These are phyloP conservation scores for Ormosia semicastrata DNA, from an alignment of 306 rosid genomes.

Conservation along the genomic window DNA sequence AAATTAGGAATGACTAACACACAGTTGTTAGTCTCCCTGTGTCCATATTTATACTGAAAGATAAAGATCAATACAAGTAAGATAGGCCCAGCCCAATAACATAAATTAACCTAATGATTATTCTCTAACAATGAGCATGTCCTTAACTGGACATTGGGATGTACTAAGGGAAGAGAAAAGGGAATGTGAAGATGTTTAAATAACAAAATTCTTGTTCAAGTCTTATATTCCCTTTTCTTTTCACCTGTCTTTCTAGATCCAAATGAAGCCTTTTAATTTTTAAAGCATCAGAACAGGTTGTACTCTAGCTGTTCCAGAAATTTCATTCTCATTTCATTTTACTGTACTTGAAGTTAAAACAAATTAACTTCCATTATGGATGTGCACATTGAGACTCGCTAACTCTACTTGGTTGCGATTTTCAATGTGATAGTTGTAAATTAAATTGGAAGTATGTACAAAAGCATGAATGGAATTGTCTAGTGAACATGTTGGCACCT, in stretches of 20 bases:
- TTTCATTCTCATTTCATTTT: not conserved
- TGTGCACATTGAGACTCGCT: not conserved
- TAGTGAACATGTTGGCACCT: slow-evolving; percentile 7
- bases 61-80: too few species aligned
- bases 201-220: not conserved
- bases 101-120: too few species aligned
- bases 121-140: not conserved
- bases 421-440: not conserved
- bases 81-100: too few species aligned
- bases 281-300: not conserved
- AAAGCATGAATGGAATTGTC: slow-evolving; percentile 6
- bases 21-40: too few species aligned
- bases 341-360: not conserved
- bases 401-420: not conserved
- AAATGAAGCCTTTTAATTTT: not conserved
- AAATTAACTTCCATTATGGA: not conserved
- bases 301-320: not conserved
- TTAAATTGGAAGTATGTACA: slow-evolving; percentile 7
- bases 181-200: not conserved
- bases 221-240: not conserved
- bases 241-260: not conserved
- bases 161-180: not conserved
- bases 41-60: too few species aligned
- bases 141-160: not conserved
- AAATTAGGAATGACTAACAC: too few species aligned